Conservation (phyloP, 2,329 filamentous ascomycete species). For the Fusarium fracticaudum region DNA sequence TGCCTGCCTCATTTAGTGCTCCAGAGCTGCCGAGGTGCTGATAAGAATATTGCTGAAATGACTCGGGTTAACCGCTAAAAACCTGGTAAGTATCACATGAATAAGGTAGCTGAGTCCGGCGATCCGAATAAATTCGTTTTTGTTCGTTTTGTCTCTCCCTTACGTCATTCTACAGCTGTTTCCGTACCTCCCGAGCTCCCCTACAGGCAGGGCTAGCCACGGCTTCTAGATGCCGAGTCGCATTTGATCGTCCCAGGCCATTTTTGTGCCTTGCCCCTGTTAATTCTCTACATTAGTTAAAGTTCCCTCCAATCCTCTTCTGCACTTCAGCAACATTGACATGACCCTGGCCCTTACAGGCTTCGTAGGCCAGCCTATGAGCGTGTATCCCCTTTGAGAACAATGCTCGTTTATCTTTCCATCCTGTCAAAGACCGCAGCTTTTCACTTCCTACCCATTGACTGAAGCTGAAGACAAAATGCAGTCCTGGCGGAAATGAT, state of each 20-base stretch:
- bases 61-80: not conserved
- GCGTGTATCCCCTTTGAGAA: constrained; percentile 50
- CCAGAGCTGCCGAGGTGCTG: not conserved
- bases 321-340: constrained; percentile 23
- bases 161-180: not conserved
- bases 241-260: not conserved
- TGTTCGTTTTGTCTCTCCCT: not conserved
- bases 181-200: not conserved
- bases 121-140: not conserved
- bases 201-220: not conserved
- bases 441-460: constrained; percentile 57
- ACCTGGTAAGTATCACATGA: not conserved
- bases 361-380: constrained; percentile 54
- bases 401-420: constrained; percentile 50
- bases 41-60: not conserved
- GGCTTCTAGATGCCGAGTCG: not conserved
- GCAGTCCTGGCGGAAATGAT: constrained; percentile 31
- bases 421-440: constrained; percentile 52
- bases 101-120: not conserved
- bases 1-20: not conserved
- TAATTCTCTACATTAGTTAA: not conserved
- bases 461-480: constrained; percentile 48
- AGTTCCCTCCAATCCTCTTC: constrained; percentile 13
- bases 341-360: constrained; percentile 11
- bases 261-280: not conserved